Conservation (phyloP, 495 filamentous ascomycete species). For the Aspergillus nidulans region DNA sequence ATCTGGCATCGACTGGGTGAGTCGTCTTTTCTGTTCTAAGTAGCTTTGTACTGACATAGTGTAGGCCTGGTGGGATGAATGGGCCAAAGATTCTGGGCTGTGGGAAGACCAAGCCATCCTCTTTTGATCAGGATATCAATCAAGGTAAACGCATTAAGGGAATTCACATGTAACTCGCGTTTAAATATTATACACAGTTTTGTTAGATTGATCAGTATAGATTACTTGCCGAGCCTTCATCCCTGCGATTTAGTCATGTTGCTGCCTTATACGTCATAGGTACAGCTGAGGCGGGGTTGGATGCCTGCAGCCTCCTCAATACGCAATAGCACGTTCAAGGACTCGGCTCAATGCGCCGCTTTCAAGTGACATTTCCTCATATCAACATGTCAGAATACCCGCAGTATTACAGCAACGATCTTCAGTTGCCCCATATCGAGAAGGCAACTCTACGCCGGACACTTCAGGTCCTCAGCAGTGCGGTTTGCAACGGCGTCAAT, state of each 20-base stretch:
- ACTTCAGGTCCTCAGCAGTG: not conserved
- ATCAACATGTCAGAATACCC: conserved; percentile 2
- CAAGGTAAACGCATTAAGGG: too few relatives aligned
- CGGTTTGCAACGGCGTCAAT: not conserved
- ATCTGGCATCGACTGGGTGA: not conserved
- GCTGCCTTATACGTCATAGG: not conserved
- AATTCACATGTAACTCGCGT: too few relatives aligned
- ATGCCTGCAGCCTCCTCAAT: not conserved
- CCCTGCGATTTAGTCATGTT: not conserved
- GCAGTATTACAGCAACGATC: conserved; percentile 1
- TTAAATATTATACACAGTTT: too few relatives aligned
- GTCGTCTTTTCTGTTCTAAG: not conserved
- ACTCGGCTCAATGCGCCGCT: too few relatives aligned
- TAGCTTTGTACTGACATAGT: not conserved
- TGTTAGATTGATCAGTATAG: too few relatives aligned
- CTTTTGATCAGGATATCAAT: too few relatives aligned
- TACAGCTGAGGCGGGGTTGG: not conserved
- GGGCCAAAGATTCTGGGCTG: not conserved
- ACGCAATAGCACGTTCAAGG: too few relatives aligned
- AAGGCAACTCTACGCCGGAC: not conserved
- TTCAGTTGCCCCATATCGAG: not conserved
- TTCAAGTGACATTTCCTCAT: too few relatives aligned
- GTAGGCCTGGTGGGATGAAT: not conserved
- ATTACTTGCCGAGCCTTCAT: not conserved
- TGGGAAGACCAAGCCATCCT: not conserved